Conservation (phyloP, 768 basidiomycete genomes). For the Pseudohyphozyma bogoriensis region DNA sequence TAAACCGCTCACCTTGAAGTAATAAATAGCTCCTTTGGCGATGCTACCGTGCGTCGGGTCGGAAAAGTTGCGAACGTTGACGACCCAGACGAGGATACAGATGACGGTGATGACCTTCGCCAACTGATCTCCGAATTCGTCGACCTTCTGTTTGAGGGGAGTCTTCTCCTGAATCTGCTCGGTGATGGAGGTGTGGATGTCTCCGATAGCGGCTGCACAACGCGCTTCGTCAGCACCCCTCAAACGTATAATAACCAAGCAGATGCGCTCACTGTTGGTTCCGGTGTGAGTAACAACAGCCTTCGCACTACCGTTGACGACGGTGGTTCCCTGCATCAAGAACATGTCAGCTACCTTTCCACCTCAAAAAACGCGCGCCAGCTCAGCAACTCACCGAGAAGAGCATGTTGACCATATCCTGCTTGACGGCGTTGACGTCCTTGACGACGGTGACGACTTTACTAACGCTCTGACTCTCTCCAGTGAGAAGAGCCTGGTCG, state of each 20-base stretch:
- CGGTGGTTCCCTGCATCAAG: slow-evolving; percentile 67
- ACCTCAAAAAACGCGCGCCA: neutral
- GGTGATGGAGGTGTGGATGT: slow-evolving; percentile 93
- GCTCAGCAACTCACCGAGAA: slow-evolving; percentile 65
- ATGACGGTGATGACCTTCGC: slow-evolving; percentile 97
- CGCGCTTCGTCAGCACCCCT: too few relatives aligned
- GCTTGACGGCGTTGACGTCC: slow-evolving; percentile 73
- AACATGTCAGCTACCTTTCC: too few relatives aligned
- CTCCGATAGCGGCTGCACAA: slow-evolving; percentile 95
- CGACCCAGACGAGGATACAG: slow-evolving; percentile 93
- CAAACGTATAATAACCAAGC: too few relatives aligned
- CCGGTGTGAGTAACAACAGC: slow-evolving; percentile 86
- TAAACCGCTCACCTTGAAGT: slow-evolving; percentile 58
- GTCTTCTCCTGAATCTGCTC: slow-evolving; percentile 92
- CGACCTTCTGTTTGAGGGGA: slow-evolving; percentile 89
- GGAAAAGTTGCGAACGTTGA: slow-evolving; percentile 92
- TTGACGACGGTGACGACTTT: slow-evolving; percentile 60
- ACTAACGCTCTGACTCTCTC: slow-evolving; percentile 80
- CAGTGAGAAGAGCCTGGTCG: slow-evolving; percentile 94
- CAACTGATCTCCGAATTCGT: slow-evolving; percentile 95
- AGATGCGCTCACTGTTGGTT: too few relatives aligned
- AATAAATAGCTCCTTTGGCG: slow-evolving; percentile 90
- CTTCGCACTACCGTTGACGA: slow-evolving; percentile 81
- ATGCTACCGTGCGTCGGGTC: slow-evolving; percentile 85
- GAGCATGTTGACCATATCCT: slow-evolving; percentile 94